Conservation (phyloP, 139 green algal genomes). For the Volvox reticuliferus region DNA sequence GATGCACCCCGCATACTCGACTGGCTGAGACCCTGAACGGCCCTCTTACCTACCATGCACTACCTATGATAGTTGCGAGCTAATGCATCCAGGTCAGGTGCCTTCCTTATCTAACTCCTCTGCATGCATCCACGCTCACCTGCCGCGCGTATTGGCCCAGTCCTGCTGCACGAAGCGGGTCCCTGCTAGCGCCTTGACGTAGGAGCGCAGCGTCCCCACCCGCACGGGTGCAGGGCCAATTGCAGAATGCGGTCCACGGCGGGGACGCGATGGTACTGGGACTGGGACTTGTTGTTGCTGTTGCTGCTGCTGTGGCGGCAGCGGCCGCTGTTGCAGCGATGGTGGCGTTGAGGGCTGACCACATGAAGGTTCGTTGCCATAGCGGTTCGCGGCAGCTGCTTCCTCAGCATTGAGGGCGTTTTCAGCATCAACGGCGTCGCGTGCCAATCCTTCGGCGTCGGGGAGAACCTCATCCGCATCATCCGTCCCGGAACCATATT, state of each 20-base stretch:
- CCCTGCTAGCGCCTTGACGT: slow-evolving; percentile 28
- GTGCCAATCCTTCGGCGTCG: not conserved
- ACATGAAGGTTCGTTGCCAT: not conserved
- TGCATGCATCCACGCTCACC: too few relatives aligned
- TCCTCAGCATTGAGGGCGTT: not conserved
- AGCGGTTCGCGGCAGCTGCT: not conserved
- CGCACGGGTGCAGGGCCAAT: not conserved
- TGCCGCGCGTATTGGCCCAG: slow-evolving; percentile 46
- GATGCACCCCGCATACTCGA: too few relatives aligned
- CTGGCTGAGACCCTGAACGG: too few relatives aligned
- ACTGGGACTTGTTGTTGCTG: not conserved
- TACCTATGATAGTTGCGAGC: too few relatives aligned
- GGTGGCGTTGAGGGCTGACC: not conserved
- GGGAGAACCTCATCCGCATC: too few relatives aligned
- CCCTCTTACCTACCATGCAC: too few relatives aligned
- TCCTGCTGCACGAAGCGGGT: slow-evolving; percentile 50
- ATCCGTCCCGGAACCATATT: too few relatives aligned
- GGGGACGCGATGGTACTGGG: not conserved
- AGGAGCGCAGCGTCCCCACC: slow-evolving; percentile 31
- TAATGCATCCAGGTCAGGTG: too few relatives aligned
- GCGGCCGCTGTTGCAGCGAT: not conserved
- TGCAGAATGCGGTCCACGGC: not conserved
- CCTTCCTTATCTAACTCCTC: too few relatives aligned
- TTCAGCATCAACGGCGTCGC: not conserved
- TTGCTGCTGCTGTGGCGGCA: not conserved